Conservation (phyloP, 805 yeast species). For the Ogataea siamensis region DNA sequence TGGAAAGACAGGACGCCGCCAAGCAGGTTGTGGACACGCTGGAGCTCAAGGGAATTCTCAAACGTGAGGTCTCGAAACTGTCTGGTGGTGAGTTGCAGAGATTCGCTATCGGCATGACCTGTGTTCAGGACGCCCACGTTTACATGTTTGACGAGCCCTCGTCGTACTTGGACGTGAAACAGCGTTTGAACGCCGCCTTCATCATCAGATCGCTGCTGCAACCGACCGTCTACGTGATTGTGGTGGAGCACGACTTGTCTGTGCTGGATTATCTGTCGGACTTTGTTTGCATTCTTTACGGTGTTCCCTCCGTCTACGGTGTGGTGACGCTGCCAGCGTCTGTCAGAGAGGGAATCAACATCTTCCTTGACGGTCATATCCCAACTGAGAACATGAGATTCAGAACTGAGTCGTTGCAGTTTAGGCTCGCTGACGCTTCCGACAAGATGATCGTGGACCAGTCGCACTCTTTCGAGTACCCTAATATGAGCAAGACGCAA, state of each 20-base stretch:
- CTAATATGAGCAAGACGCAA: conserved; percentile 82
- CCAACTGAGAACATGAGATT: conserved; percentile 96
- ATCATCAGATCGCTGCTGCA: conserved; percentile 82
- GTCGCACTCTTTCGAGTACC: conserved; percentile 73
- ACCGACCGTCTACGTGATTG: conserved; percentile 81
- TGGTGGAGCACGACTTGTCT: conserved; percentile 98
- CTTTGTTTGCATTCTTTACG: conserved; percentile 93
- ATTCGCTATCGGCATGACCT: conserved; percentile 96
- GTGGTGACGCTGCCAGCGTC: conserved; percentile 95
- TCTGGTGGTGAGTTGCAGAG: conserved; percentile 99
- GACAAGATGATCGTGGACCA: conserved; percentile 77
- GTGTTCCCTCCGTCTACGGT: conserved; percentile 98
- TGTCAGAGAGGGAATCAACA: conserved; percentile 98
- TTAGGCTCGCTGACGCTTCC: conserved; percentile 86
- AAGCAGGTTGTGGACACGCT: conserved; percentile 65
- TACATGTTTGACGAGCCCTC: conserved; percentile 99
- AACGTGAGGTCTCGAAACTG: conserved; percentile 84
- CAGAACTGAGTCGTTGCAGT: conserved; percentile 93
- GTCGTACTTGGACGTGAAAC: conserved; percentile 96
- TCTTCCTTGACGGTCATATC: conserved; percentile 96
- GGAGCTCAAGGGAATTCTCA: conserved; percentile 72
- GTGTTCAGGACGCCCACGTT: conserved; percentile 91
- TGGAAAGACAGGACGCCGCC: conserved; percentile 67
- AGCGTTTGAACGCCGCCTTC: conserved; percentile 96
- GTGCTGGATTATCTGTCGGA: conserved; percentile 96